phyloP scores from a whole-genome alignment of 192 early-diverging fungal genomes.

The Neocallimastix lanati region DNA sequence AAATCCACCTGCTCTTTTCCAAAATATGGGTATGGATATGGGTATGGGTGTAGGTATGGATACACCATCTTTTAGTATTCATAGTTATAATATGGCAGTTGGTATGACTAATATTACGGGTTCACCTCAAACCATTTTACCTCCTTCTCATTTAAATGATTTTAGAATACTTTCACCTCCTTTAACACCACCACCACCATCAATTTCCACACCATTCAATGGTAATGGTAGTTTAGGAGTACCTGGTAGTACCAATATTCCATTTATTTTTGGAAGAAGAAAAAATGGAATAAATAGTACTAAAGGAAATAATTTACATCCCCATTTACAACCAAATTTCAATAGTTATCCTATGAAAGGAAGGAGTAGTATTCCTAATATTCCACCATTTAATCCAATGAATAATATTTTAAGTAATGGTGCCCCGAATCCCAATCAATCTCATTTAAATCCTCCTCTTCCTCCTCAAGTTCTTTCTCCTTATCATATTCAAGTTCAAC shows the following conservation, averaged over 20 bases:
- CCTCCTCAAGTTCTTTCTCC: neutral
- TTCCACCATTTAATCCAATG: too few species aligned
- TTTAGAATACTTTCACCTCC: neutral
- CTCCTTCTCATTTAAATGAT: neutral
- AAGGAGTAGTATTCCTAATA: neutral
- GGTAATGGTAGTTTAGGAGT: neutral
- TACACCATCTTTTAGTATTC: neutral
- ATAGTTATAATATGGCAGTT: neutral
- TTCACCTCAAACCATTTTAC: neutral
- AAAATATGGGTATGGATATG: neutral
- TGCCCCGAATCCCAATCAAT: neutral
- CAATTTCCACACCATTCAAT: neutral
- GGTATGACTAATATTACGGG: neutral
- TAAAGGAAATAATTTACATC: too few species aligned
- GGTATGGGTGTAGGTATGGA: neutral
- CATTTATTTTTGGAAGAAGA: too few species aligned
- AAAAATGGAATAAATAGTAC: too few species aligned
- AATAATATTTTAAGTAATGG: neutral
- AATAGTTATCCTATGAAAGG: too few species aligned
- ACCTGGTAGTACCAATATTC: neutral
- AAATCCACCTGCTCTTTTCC: neutral
- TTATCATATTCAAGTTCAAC: neutral
- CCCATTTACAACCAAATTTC: too few species aligned
- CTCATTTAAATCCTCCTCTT: neutral
- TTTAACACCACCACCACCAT: neutral